Conservation (phyloP, 2,329 filamentous ascomycete genomes). For the Botrytis galanthina region DNA sequence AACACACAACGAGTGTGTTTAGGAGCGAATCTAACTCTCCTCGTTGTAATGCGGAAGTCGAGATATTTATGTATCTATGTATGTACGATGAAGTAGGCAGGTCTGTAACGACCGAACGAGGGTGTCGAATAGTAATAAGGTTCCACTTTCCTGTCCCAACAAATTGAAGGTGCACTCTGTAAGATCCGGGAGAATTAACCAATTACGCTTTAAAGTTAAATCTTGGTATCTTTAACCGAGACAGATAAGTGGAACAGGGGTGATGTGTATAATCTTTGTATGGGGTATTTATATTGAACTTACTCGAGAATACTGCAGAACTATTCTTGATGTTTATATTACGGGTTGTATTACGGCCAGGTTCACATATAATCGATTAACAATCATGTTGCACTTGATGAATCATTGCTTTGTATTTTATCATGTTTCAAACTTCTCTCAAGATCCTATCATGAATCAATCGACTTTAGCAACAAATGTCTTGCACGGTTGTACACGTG, state of each 20-base stretch:
- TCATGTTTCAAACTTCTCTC: background rate
- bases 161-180: background rate
- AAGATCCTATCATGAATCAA: background rate
- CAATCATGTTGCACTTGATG: background rate
- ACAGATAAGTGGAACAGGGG: slow-evolving; percentile 9
- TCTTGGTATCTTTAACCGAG: slow-evolving; percentile 8
- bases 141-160: slow-evolving; percentile 18
- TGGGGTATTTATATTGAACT: background rate
- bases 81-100: slow-evolving; percentile 12
- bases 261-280: slow-evolving; percentile 11
- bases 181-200: background rate
- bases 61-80: slow-evolving; percentile 18
- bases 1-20: slow-evolving; percentile 16
- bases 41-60: background rate
- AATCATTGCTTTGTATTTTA: background rate
- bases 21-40: background rate
- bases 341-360: background rate
- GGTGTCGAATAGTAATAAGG: slow-evolving; percentile 8
- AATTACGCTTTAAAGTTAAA: slow-evolving; percentile 1
- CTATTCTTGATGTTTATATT: background rate
- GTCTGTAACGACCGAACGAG: slow-evolving; percentile 3
- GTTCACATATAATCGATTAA: background rate
- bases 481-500: slow-evolving; percentile 9
- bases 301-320: background rate
- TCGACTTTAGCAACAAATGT: background rate